phyloP scores from a whole-genome alignment of 1,284 basidiomycete species.

The Coriolopsis trogii region DNA sequence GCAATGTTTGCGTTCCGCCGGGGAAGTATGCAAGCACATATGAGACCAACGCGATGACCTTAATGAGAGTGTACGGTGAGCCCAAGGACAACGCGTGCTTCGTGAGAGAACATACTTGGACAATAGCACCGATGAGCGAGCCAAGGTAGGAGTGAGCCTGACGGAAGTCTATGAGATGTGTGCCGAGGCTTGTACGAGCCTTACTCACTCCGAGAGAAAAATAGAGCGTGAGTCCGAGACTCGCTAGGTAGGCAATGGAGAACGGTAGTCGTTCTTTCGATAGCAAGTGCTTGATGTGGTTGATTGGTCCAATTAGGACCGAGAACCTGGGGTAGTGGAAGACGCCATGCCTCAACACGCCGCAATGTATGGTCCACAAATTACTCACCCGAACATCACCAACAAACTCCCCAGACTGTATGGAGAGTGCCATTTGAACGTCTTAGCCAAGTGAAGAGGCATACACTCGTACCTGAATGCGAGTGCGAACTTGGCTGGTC shows the following conservation, averaged over 20 bases:
- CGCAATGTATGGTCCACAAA: neutral
- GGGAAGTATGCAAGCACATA: conserved; percentile 94
- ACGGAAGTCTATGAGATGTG: neutral
- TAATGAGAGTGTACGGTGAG: neutral
- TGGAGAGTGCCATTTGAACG: neutral
- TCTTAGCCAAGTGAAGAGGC: too few species aligned
- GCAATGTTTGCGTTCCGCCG: conserved; percentile 79
- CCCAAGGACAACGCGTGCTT: neutral
- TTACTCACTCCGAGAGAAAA: conserved; percentile 81
- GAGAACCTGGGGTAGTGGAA: conserved; percentile 79
- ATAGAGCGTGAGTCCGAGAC: conserved; percentile 83
- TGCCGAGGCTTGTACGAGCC: neutral
- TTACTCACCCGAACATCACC: conserved; percentile 82
- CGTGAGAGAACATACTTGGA: conserved; percentile 58
- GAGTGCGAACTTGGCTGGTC: conserved; percentile 87
- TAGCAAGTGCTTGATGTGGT: conserved; percentile 88
- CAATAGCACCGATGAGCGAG: conserved; percentile 77
- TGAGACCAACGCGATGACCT: conserved; percentile 81
- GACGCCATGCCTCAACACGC: too few species aligned
- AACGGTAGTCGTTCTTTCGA: conserved; percentile 89
- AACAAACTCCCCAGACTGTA: conserved; percentile 78
- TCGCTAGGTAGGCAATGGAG: conserved; percentile 81
- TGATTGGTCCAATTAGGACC: conserved; percentile 83
- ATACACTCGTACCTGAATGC: conserved; percentile 85
- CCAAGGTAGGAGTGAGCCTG: conserved; percentile 84